These are phyloP conservation scores for Saccharomycopsis synnaedendra DNA, from an alignment of 805 yeast genomes.

Conservation along the genomic window DNA sequence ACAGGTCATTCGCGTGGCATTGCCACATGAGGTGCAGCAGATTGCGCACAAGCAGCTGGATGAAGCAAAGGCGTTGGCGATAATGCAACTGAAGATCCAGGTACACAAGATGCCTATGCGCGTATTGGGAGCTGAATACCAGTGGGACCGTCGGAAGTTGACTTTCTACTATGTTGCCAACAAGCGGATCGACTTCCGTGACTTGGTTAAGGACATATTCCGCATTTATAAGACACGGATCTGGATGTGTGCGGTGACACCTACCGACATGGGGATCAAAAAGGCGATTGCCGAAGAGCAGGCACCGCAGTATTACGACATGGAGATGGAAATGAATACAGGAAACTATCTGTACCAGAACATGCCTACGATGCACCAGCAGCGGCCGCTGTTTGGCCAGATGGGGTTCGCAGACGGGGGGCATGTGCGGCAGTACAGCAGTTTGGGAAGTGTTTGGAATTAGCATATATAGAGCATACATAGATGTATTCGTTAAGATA, in stretches of 20 bases:
- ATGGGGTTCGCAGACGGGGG: too few relatives aligned
- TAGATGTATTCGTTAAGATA: too few relatives aligned
- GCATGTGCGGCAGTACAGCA: too few relatives aligned
- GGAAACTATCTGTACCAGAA: too few relatives aligned
- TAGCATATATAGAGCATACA: too few relatives aligned
- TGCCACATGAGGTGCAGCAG: conserved; percentile 46
- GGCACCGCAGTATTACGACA: too few relatives aligned
- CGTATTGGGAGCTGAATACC: conserved; percentile 72
- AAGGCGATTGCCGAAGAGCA: conserved; percentile 6
- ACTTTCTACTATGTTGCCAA: conserved; percentile 59
- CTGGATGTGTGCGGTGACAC: conserved; percentile 72
- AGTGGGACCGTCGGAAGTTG: conserved; percentile 73
- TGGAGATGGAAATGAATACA: too few relatives aligned
- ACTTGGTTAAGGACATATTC: conserved; percentile 64
- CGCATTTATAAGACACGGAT: conserved; percentile 69
- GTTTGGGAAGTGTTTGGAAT: too few relatives aligned
- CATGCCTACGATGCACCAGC: too few relatives aligned
- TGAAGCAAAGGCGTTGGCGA: conserved; percentile 55
- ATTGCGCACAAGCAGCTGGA: conserved; percentile 48
- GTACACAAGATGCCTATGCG: conserved; percentile 41
- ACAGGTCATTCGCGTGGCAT: conserved; percentile 53
- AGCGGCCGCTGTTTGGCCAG: too few relatives aligned
- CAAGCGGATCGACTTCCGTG: conserved; percentile 67
- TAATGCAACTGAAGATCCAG: conserved; percentile 47
- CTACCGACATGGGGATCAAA: conserved; percentile 11